Evolutionary conservation across 2,329 filamentous ascomycete genomes (phyloP).

Genomic region (Sarocladiaceae sp.): DNA sequence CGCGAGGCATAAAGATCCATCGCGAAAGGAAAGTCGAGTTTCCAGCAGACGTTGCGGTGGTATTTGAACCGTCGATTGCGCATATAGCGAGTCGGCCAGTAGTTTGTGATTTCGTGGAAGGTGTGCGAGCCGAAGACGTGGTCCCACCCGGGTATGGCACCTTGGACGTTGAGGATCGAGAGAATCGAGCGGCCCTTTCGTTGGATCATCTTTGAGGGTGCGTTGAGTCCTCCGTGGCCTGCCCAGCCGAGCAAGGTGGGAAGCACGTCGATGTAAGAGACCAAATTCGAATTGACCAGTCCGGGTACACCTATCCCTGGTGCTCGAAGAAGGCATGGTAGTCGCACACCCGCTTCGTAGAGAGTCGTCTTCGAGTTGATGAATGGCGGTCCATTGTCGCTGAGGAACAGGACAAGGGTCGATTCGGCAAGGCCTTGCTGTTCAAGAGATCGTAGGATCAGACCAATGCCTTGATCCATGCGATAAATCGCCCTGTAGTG

Average conservation of each 20-base stretch:
- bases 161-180: conserved; percentile 23
- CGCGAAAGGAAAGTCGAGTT: conserved; percentile 44
- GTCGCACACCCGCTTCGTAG: conserved; percentile 41
- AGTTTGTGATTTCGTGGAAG: conserved; percentile 46
- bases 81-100: conserved; percentile 45
- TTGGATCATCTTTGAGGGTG: too few species aligned
- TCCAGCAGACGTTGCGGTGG: conserved; percentile 46
- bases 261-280: conserved; percentile 42
- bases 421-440: conserved; percentile 24
- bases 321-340: conserved; percentile 36
- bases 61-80: conserved; percentile 42
- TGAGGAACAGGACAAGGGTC: conserved; percentile 42
- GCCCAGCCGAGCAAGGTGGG: conserved; percentile 41
- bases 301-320: conserved; percentile 21
- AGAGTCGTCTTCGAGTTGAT: conserved; percentile 48
- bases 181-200: conserved; percentile 21
- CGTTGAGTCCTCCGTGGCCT: too few species aligned
- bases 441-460: conserved; percentile 31
- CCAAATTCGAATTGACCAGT: conserved; percentile 35
- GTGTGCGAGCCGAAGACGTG: conserved; percentile 45
- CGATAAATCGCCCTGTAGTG: conserved; percentile 38
- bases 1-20: conserved; percentile 40
- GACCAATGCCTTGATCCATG: conserved; percentile 36
- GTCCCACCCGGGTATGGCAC: conserved; percentile 20
- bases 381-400: conserved; percentile 46